phyloP scores from a whole-genome alignment of 495 filamentous ascomycete species.

The Aspergillus ellipticus region DNA sequence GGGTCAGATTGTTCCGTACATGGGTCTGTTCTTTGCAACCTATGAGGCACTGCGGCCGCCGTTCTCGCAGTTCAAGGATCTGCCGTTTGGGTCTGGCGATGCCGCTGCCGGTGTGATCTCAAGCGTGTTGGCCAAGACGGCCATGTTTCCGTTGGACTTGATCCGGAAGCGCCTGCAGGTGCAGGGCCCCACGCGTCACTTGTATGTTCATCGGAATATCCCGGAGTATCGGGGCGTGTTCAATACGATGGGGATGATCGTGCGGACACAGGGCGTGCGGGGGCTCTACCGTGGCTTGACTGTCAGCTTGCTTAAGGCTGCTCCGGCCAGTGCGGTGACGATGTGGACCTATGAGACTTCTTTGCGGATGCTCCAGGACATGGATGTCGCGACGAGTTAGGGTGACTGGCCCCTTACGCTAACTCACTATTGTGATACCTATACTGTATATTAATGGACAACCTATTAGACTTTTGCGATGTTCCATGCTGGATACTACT shows the following conservation, averaged over 20 bases:
- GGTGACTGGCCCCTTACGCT: background rate
- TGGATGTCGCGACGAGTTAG: slow-evolving; percentile 28
- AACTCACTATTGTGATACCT: background rate
- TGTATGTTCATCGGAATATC: slow-evolving; percentile 84
- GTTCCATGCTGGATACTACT: background rate
- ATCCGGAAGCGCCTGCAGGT: slow-evolving; percentile 92
- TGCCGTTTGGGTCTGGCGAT: slow-evolving; percentile 74
- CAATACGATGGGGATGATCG: slow-evolving; percentile 60
- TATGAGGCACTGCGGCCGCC: slow-evolving; percentile 70
- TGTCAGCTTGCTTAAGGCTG: slow-evolving; percentile 89
- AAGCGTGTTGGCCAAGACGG: slow-evolving; percentile 77
- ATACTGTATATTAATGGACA: background rate
- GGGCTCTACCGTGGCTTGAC: slow-evolving; percentile 86
- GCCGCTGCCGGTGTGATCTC: slow-evolving; percentile 77
- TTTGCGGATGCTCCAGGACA: slow-evolving; percentile 53
- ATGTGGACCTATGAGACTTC: slow-evolving; percentile 97
- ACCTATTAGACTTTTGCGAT: background rate
- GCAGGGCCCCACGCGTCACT: slow-evolving; percentile 76
- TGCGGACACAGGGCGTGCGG: slow-evolving; percentile 66
- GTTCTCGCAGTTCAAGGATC: slow-evolving; percentile 43
- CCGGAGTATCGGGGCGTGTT: slow-evolving; percentile 73
- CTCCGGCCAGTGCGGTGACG: slow-evolving; percentile 89
- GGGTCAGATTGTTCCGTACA: slow-evolving; percentile 86
- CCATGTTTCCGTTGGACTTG: slow-evolving; percentile 90
- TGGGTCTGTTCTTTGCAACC: slow-evolving; percentile 90